Conservation (phyloP, 306 rosid genomes). For the Macrotyloma uniflorum region DNA sequence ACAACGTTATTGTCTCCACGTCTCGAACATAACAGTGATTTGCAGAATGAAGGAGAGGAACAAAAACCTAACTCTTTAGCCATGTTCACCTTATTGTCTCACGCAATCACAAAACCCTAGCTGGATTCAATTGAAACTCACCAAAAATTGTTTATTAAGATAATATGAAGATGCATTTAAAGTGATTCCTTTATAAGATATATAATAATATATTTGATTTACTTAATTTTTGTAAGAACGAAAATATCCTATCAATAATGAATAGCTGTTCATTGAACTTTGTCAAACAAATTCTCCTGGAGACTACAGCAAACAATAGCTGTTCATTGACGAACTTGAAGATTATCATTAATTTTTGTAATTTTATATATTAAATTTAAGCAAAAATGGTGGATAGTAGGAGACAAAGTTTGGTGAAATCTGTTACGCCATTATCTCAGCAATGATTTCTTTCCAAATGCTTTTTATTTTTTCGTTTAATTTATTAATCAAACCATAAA, state of each 20-base stretch:
- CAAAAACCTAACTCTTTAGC: background rate
- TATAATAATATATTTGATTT: too few relatives aligned
- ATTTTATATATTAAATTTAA: background rate
- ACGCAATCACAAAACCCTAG: background rate
- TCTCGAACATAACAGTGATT: background rate
- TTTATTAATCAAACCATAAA: background rate
- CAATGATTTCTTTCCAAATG: background rate
- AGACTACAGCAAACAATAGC: slow-evolving; percentile 1
- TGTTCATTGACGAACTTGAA: background rate
- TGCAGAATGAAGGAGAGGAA: background rate
- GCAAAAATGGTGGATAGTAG: background rate
- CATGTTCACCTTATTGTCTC: background rate
- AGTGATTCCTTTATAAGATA: background rate
- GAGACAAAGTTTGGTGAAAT: background rate
- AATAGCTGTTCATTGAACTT: background rate
- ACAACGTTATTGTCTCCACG: background rate
- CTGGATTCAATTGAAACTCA: background rate
- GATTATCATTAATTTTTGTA: background rate
- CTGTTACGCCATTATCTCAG: background rate
- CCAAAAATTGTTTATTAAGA: background rate
- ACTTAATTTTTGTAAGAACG: background rate
- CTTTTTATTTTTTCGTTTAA: background rate
- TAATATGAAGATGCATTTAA: background rate
- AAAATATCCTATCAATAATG: background rate
- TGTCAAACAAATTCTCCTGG: background rate